Conservation (phyloP, 2,329 filamentous ascomycete genomes). For the Daldinia sp. region DNA sequence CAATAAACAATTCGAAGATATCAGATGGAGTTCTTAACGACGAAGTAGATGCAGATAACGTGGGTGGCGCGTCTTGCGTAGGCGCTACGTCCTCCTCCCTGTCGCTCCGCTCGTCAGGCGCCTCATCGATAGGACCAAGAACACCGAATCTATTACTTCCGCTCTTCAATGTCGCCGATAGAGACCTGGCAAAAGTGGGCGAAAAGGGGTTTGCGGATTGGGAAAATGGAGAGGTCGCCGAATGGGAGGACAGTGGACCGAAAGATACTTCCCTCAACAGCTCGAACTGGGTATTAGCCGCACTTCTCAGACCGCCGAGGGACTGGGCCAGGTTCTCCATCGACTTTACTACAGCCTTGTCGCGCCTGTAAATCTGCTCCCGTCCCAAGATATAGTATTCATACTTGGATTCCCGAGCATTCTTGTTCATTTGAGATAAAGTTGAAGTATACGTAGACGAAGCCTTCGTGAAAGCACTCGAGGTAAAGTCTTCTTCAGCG, state of each 20-base stretch:
- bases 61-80: constrained; percentile 13
- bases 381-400: constrained; percentile 86
- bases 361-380: constrained; percentile 79
- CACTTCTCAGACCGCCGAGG: constrained; percentile 88
- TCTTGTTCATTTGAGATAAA: constrained; percentile 75
- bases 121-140: constrained; percentile 70
- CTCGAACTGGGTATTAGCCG: constrained; percentile 87
- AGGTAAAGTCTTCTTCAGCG: constrained; percentile 77
- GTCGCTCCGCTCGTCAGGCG: constrained; percentile 63
- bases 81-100: constrained; percentile 51
- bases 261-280: constrained; percentile 72
- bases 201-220: constrained; percentile 46
- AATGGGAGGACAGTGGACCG: constrained; percentile 42
- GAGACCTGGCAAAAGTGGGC: constrained; percentile 39
- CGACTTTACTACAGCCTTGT: constrained; percentile 82
- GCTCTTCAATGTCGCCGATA: constrained; percentile 47
- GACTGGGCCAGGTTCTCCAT: constrained; percentile 87
- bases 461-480: constrained; percentile 69
- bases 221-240: constrained; percentile 39
- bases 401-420: constrained; percentile 84
- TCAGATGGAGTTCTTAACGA: constrained; percentile 71
- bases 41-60: constrained; percentile 43
- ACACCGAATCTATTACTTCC: constrained; percentile 52
- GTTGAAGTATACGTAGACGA: constrained; percentile 71
- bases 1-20: constrained; percentile 91